Evolutionary conservation across 2,329 filamentous ascomycete genomes (phyloP).

Genomic region (Verticillium zaregamsianum): DNA sequence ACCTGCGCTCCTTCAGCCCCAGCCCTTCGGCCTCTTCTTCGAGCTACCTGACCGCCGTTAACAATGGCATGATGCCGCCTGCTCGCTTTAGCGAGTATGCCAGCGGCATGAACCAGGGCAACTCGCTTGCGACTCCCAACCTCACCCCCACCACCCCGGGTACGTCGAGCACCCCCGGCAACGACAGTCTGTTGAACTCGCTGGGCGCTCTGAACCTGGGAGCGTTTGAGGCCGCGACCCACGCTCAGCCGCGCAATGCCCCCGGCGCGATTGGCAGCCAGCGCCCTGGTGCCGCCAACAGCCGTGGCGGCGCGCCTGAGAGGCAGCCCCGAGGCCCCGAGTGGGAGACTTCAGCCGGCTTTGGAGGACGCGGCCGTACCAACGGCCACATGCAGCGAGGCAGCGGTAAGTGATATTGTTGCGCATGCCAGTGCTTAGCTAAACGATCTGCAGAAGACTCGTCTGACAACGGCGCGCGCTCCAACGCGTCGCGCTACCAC

Average conservation of each 20-base stretch:
- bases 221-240: constrained; percentile 41
- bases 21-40: constrained; percentile 87
- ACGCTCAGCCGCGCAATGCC: constrained; percentile 37
- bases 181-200: constrained; percentile 40
- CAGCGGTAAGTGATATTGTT: constrained; percentile 46
- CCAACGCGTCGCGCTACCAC: constrained; percentile 11
- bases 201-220: constrained; percentile 49
- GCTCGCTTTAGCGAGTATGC: constrained; percentile 44
- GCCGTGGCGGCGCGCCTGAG: constrained; percentile 45
- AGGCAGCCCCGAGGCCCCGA: constrained; percentile 61
- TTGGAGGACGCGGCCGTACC: constrained; percentile 47
- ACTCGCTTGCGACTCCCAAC: constrained; percentile 28
- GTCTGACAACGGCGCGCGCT: constrained; percentile 36
- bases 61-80: constrained; percentile 45
- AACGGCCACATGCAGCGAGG: constrained; percentile 60
- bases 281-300: constrained; percentile 47
- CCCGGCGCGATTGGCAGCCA: constrained; percentile 64
- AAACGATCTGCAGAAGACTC: constrained; percentile 27
- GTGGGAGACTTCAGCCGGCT: constrained; percentile 53
- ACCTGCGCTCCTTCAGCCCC: constrained; percentile 89
- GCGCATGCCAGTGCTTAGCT: constrained; percentile 2
- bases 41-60: constrained; percentile 62
- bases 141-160: constrained; percentile 26
- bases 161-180: constrained; percentile 33
- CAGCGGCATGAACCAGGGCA: constrained; percentile 29